Evolutionary conservation across 202 grass and related monocot species (phyloP).

Genomic region (Digitaria exilis): DNA sequence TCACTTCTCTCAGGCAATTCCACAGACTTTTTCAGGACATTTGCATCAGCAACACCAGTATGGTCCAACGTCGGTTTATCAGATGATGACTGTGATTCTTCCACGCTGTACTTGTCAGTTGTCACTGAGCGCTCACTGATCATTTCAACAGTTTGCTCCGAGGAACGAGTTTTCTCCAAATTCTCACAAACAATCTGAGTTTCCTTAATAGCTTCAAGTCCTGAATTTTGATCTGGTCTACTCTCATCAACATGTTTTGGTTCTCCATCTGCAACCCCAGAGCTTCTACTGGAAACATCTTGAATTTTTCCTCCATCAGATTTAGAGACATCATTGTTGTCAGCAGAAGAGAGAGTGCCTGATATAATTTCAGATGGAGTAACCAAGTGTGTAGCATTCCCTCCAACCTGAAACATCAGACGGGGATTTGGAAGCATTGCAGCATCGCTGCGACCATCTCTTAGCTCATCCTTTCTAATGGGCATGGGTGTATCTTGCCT

Average conservation of each 20-base stretch:
- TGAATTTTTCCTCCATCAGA: slow-evolving; percentile 57
- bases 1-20: slow-evolving; percentile 58
- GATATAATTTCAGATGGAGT: slow-evolving; percentile 98
- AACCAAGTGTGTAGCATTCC: slow-evolving; percentile 83
- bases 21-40: slow-evolving; percentile 46
- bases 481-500: slow-evolving; percentile 59
- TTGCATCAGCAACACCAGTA: slow-evolving; percentile 48
- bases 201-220: slow-evolving; percentile 64
- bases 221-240: slow-evolving; percentile 40
- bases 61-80: slow-evolving; percentile 42
- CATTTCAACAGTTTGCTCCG: slow-evolving; percentile 60
- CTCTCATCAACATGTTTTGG: slow-evolving; percentile 51
- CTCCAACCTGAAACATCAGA: slow-evolving; percentile 68
- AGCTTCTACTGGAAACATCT: slow-evolving; percentile 43
- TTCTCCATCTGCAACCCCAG: slow-evolving; percentile 41
- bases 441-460: slow-evolving; percentile 50
- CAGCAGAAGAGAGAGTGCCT: slow-evolving; percentile 63
- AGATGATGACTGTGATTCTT: slow-evolving; percentile 53
- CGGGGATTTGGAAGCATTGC: slow-evolving; percentile 64
- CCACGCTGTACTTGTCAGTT: slow-evolving; percentile 60
- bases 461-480: slow-evolving; percentile 51
- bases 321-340: slow-evolving; percentile 48
- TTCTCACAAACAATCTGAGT: slow-evolving; percentile 52
- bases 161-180: slow-evolving; percentile 49
- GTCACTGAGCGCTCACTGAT: slow-evolving; percentile 50